phyloP scores from a whole-genome alignment of 2,329 filamentous ascomycete genomes.

The Mycogone perniciosa region DNA sequence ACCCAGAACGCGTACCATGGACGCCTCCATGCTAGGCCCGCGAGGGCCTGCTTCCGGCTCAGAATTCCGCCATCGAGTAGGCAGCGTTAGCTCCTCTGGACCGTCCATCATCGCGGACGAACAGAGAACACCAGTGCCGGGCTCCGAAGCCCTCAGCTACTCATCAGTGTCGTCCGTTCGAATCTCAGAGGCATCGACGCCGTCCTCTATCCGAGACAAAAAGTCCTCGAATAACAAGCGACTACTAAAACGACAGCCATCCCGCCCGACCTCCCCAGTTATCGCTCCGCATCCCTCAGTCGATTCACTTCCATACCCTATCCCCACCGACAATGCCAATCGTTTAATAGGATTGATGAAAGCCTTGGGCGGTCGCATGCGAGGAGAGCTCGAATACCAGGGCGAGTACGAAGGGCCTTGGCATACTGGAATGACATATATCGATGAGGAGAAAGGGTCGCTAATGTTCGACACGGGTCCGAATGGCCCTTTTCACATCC shows the following conservation, averaged over 20 bases:
- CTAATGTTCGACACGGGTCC: slow-evolving; percentile 69
- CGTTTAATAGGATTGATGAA: slow-evolving; percentile 72
- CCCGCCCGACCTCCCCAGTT: slow-evolving; percentile 53
- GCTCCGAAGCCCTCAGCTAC: slow-evolving; percentile 38
- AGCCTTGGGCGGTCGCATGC: slow-evolving; percentile 70
- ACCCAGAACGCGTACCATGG: slow-evolving; percentile 53
- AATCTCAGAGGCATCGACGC: slow-evolving; percentile 29
- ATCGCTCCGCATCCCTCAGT: slow-evolving; percentile 49
- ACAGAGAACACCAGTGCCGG: slow-evolving; percentile 34
- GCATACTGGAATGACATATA: slow-evolving; percentile 67
- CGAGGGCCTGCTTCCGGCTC: slow-evolving; percentile 29
- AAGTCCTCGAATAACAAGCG: slow-evolving; percentile 46
- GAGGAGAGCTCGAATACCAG: slow-evolving; percentile 69
- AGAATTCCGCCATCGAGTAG: slow-evolving; percentile 58
- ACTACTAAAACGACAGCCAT: slow-evolving; percentile 49
- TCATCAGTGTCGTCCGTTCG: slow-evolving; percentile 31
- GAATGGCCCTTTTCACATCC: slow-evolving; percentile 56
- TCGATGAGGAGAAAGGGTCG: slow-evolving; percentile 68
- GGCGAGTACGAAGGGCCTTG: slow-evolving; percentile 55
- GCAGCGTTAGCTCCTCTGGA: slow-evolving; percentile 61
- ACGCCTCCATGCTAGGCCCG: slow-evolving; percentile 46
- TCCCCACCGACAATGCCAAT: slow-evolving; percentile 61
- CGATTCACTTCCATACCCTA: slow-evolving; percentile 53
- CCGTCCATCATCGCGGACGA: slow-evolving; percentile 47
- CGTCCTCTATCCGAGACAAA: slow-evolving; percentile 28